A percentile compares a stretch with the other conserved stretches of the same genome.
Conservation (phyloP, 108 stramenopile genomes). For the Fragilariopsis cylindrus region DNA sequence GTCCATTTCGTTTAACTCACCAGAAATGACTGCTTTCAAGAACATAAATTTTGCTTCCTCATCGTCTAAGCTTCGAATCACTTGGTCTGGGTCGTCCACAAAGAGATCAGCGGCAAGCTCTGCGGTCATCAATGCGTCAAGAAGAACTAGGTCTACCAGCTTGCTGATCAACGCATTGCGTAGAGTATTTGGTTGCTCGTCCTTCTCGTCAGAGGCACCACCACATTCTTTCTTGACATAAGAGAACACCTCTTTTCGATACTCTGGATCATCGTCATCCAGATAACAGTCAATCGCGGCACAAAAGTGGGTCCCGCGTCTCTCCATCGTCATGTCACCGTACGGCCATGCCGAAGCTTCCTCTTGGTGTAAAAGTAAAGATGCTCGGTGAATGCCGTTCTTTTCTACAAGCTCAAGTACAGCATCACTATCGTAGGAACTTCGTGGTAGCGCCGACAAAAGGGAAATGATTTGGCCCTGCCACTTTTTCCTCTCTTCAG, state of each 20-base stretch:
- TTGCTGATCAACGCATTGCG: slow-evolving; percentile 47
- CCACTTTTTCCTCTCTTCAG: slow-evolving; percentile 32
- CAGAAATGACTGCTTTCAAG: slow-evolving; percentile 68
- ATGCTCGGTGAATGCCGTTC: slow-evolving; percentile 60
- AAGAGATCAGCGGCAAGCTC: slow-evolving; percentile 72
- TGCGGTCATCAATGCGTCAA: slow-evolving; percentile 61
- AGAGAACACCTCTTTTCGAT: slow-evolving; percentile 63
- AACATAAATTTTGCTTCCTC: slow-evolving; percentile 58
- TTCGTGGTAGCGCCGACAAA: slow-evolving; percentile 59
- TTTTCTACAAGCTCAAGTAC: slow-evolving; percentile 63
- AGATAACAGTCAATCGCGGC: slow-evolving; percentile 81
- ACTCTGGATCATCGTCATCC: slow-evolving; percentile 59
- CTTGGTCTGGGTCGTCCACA: slow-evolving; percentile 69
- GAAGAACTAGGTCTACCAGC: slow-evolving; percentile 55
- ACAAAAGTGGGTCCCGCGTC: slow-evolving; percentile 56
- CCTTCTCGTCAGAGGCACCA: slow-evolving; percentile 29
- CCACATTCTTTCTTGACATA: slow-evolving; percentile 76
- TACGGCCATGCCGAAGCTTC: slow-evolving; percentile 48
- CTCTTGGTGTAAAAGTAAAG: slow-evolving; percentile 70
- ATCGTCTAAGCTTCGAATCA: slow-evolving; percentile 48
- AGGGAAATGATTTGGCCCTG: slow-evolving; percentile 56
- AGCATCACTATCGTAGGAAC: slow-evolving; percentile 63
- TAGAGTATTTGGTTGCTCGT: slow-evolving; percentile 16
- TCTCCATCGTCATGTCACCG: slow-evolving; percentile 24
- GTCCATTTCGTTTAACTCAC: slow-evolving; percentile 56